These are phyloP conservation scores for Aspergillus ruber DNA, from an alignment of 2,329 filamentous ascomycete genomes.

Conservation along the genomic window DNA sequence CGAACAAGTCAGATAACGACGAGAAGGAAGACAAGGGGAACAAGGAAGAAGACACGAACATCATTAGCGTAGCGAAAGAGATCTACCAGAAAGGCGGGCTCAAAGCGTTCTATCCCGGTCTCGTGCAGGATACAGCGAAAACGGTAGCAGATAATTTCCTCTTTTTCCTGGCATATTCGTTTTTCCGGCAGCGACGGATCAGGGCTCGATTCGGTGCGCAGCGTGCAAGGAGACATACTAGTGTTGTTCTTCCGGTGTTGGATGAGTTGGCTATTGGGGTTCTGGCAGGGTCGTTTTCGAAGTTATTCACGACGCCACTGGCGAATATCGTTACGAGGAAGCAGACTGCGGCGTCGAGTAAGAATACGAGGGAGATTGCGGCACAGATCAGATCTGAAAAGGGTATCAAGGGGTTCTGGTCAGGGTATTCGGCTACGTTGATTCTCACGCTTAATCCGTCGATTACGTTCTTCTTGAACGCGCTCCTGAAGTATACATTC, in stretches of 20 bases:
- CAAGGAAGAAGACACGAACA: constrained; percentile 53
- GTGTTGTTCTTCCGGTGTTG: constrained; percentile 49
- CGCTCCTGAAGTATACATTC: constrained; percentile 57
- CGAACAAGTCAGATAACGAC: constrained; percentile 44
- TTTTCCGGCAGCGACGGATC: constrained; percentile 43
- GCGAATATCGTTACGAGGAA: constrained; percentile 76
- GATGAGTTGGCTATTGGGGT: constrained; percentile 68
- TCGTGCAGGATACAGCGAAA: constrained; percentile 59
- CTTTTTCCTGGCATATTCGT: constrained; percentile 77
- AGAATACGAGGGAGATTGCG: constrained; percentile 52
- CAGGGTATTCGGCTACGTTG: constrained; percentile 74
- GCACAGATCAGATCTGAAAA: constrained; percentile 60
- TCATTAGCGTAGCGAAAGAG: constrained; percentile 62
- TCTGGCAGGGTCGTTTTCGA: constrained; percentile 66
- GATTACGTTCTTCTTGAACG: constrained; percentile 78
- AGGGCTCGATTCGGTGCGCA: constrained; percentile 23
- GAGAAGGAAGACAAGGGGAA: constrained; percentile 34
- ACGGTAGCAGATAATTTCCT: constrained; percentile 70
- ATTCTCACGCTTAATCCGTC: constrained; percentile 79
- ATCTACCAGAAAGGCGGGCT: constrained; percentile 70
- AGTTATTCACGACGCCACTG: constrained; percentile 71
- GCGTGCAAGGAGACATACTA: constrained; percentile 17
- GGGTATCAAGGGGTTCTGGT: constrained; percentile 73
- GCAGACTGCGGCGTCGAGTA: constrained; percentile 55
- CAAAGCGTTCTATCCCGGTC: constrained; percentile 63